Evolutionary conservation across 2,329 filamentous ascomycete genomes (phyloP).

Genomic region (Elsinoe perseae): DNA sequence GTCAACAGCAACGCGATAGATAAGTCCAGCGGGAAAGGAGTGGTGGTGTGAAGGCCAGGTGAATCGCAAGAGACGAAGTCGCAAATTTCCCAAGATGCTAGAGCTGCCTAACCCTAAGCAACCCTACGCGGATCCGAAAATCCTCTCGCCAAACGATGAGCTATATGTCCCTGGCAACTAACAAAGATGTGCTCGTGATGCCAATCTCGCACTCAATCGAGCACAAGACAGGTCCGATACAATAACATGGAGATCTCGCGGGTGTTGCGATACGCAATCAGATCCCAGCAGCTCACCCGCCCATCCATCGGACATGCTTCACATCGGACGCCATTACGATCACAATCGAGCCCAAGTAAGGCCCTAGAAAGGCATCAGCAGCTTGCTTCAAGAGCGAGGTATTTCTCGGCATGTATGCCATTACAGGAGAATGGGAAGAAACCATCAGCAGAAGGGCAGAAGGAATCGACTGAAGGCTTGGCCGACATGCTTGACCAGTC

Average conservation of each 20-base stretch:
- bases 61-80: not conserved
- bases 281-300: not conserved
- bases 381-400: not conserved
- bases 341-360: not conserved
- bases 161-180: not conserved
- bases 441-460: not conserved
- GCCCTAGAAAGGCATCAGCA: not conserved
- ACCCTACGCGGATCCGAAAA: slow-evolving; percentile 16
- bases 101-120: slow-evolving; percentile 9
- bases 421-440: not conserved
- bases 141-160: not conserved
- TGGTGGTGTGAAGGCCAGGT: not conserved
- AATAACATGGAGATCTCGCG: not conserved
- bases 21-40: not conserved
- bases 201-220: not conserved
- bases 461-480: slow-evolving; percentile 19
- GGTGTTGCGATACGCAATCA: not conserved
- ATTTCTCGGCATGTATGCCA: not conserved
- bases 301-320: not conserved
- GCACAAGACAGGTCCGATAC: not conserved
- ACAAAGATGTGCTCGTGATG: not conserved
- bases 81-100: not conserved
- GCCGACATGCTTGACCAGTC: slow-evolving; percentile 25
- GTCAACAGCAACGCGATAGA: too few species aligned
- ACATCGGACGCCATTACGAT: not conserved